These are phyloP conservation scores for Solanum sejunctum DNA, from an alignment of 257 asterid genomes.

Conservation along the genomic window DNA sequence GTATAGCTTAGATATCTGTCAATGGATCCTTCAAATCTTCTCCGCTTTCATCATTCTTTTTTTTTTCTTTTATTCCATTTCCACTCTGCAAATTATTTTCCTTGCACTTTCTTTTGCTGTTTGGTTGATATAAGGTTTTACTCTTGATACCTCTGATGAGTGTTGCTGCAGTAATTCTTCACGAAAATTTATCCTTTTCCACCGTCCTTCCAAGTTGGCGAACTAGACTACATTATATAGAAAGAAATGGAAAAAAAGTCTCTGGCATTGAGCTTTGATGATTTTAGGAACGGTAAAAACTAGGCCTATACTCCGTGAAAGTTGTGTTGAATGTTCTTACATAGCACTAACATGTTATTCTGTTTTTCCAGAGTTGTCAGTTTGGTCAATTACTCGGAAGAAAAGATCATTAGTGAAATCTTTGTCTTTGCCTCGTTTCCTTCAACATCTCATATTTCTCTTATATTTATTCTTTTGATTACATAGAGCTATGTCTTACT, in stretches of 20 bases:
- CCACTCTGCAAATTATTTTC: neutral
- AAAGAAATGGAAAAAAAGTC: neutral
- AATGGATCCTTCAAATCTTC: neutral
- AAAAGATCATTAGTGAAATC: neutral
- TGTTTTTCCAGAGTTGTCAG: neutral
- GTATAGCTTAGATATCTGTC: neutral
- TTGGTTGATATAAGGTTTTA: neutral
- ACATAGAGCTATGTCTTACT: neutral
- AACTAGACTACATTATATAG: neutral
- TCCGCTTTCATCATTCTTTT: neutral
- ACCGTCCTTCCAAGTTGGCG: neutral
- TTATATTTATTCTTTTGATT: neutral
- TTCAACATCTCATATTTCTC: neutral
- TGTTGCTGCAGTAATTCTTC: neutral
- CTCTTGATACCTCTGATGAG: neutral
- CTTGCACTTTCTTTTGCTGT: neutral
- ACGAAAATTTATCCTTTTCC: neutral
- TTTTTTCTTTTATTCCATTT: neutral
- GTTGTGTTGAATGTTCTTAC: neutral
- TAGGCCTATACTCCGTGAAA: neutral
- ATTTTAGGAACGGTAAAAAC: neutral
- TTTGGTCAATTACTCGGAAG: neutral
- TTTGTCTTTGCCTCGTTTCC: neutral
- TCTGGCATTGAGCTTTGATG: neutral
- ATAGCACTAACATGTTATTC: neutral